These are phyloP conservation scores for Tetradesmus obliquus DNA, from an alignment of 139 green algal species.

Conservation along the genomic window DNA sequence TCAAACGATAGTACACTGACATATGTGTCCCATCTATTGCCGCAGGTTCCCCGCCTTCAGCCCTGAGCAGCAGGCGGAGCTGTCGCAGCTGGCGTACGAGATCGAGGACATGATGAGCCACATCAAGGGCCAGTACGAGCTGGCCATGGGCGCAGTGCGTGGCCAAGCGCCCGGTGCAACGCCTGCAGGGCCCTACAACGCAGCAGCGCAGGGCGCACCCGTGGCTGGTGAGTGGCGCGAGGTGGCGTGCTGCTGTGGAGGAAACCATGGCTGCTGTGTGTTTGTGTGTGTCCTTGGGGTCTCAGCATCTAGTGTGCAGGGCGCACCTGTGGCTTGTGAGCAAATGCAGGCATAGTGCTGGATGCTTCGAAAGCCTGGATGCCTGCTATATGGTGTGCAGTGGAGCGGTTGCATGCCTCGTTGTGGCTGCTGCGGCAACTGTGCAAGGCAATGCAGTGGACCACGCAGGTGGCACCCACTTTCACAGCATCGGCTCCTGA, in stretches of 20 bases:
- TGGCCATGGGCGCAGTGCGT: slow-evolving; percentile 5
- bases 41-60: slow-evolving; percentile 35
- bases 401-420: no score
- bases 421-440: neutral
- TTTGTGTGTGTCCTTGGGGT: no score
- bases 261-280: no score
- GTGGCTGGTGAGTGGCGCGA: neutral
- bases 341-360: neutral
- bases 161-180: slow-evolving; percentile 5
- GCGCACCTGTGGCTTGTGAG: neutral
- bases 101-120: slow-evolving; percentile 47
- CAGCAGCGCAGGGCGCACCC: neutral
- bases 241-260: no score
- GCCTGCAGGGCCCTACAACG: neutral
- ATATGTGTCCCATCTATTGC: neutral
- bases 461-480: no score
- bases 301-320: neutral
- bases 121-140: slow-evolving; percentile 34
- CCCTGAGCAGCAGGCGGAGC: slow-evolving; percentile 30
- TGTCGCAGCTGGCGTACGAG: slow-evolving; percentile 27
- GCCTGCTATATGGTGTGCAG: neutral
- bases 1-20: no score
- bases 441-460: neutral
- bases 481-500: no score
- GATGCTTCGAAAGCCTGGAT: no score